Percentiles rank a stretch among this genome's conserved stretches.
These are phyloP conservation scores for Sechiopsis laciniata DNA, from an alignment of 306 rosid species.

Conservation along the genomic window DNA sequence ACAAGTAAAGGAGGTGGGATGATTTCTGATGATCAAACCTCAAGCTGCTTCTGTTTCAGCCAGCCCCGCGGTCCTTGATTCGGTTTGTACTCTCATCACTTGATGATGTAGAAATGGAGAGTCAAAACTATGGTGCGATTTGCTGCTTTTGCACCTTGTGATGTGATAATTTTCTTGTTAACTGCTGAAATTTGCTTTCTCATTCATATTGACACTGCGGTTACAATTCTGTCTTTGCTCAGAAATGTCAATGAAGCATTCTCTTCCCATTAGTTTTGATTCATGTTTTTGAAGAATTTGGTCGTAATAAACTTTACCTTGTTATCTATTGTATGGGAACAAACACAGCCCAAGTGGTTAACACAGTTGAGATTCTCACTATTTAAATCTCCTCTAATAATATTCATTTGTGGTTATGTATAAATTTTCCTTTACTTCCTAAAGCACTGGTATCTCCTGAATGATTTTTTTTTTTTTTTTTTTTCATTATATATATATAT, in stretches of 20 bases:
- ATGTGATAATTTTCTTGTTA: neutral
- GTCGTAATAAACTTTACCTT: neutral
- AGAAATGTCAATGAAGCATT: conserved; percentile 5
- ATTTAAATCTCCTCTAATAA: neutral
- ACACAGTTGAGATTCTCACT: neutral
- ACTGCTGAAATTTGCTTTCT: neutral
- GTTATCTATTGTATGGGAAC: neutral
- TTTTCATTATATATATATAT: too few species aligned
- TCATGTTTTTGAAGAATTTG: neutral
- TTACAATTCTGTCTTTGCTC: conserved; percentile 9
- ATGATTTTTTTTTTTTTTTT: neutral
- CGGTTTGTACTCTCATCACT: conserved; percentile 6
- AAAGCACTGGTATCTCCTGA: neutral
- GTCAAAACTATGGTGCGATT: conserved; percentile 15
- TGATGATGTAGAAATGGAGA: conserved; percentile 12
- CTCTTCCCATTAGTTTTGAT: neutral
- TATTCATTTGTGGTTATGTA: neutral
- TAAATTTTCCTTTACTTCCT: neutral
- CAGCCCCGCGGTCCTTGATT: conserved; percentile 50
- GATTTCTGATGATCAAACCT: conserved; percentile 44
- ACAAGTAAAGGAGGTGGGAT: conserved; percentile 72
- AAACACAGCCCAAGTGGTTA: neutral
- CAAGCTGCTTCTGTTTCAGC: conserved; percentile 44
- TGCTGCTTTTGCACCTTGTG: neutral
- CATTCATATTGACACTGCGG: neutral